These are phyloP conservation scores for Trichosporon asahii DNA, from an alignment of 1,284 basidiomycete species.

Conservation along the genomic window DNA sequence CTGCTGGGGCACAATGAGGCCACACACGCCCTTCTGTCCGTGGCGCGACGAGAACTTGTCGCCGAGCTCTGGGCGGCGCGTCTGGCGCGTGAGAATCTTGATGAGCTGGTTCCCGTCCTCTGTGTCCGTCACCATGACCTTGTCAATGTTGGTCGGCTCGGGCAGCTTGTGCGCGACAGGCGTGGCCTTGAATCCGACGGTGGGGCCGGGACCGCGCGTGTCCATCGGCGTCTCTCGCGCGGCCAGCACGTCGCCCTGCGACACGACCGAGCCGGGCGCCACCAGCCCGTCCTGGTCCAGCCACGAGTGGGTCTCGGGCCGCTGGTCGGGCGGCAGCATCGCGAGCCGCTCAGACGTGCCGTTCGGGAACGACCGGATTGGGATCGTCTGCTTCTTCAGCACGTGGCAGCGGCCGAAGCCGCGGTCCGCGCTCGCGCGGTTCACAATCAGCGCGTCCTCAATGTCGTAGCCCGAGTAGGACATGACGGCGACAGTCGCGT, in stretches of 20 bases:
- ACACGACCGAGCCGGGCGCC: slow-evolving; percentile 89
- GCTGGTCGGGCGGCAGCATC: slow-evolving; percentile 77
- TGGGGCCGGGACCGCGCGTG: slow-evolving; percentile 58
- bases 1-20: slow-evolving; percentile 95
- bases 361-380: slow-evolving; percentile 94
- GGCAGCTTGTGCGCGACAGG: slow-evolving; percentile 90
- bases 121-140: slow-evolving; percentile 94
- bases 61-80: slow-evolving; percentile 89
- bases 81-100: slow-evolving; percentile 98
- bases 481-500: slow-evolving; percentile 98
- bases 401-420: slow-evolving; percentile 98
- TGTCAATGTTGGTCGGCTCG: slow-evolving; percentile 91
- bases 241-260: slow-evolving; percentile 90
- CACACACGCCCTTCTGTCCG: slow-evolving; percentile 98
- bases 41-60: slow-evolving; percentile 99
- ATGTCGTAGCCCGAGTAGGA: slow-evolving; percentile 99
- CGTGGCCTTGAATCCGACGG: slow-evolving; percentile 75
- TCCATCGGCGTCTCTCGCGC: slow-evolving; percentile 92
- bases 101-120: slow-evolving; percentile 92
- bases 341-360: slow-evolving; percentile 89
- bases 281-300: slow-evolving; percentile 94
- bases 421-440: slow-evolving; percentile 90
- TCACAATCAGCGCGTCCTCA: slow-evolving; percentile 95
- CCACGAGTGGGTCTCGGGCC: slow-evolving; percentile 69
- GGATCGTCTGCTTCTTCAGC: slow-evolving; percentile 88